Percentiles rank a stretch among this genome's conserved stretches.
phyloP scores from a whole-genome alignment of 306 rosid genomes.

The Dicorynia guianensis region DNA sequence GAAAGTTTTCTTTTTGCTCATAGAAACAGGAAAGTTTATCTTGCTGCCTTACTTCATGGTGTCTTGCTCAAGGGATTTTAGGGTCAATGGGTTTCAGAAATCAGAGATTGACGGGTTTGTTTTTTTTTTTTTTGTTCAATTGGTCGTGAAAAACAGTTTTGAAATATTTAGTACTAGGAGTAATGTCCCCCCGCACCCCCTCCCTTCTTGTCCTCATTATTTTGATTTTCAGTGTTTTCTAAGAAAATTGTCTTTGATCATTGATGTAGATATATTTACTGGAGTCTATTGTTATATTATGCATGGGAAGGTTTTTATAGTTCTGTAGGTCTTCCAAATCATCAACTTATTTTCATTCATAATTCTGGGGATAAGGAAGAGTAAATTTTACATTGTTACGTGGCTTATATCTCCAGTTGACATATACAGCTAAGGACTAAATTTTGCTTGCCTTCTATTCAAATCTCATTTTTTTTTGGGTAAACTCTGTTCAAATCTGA shows the following conservation, averaged over 20 bases:
- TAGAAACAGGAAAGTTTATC: background rate
- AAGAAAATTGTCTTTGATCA: background rate
- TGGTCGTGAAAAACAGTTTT: background rate
- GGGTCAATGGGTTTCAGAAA: constrained; percentile 14
- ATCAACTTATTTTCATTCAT: background rate
- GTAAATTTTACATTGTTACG: constrained; percentile 12
- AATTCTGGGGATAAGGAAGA: background rate
- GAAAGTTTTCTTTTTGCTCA: constrained; percentile 3
- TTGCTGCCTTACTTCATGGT: background rate
- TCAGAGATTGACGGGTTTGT: background rate
- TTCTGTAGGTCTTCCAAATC: constrained; percentile 28
- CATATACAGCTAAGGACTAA: background rate
- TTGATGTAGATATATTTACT: constrained; percentile 20
- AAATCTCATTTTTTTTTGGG: constrained; percentile 16
- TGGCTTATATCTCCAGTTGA: constrained; percentile 3
- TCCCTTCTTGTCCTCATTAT: background rate
- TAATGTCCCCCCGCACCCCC: no score
- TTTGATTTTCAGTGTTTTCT: no score
- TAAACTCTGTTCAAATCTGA: no score
- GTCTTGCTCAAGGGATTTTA: constrained; percentile 5
- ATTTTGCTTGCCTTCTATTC: constrained; percentile 16
- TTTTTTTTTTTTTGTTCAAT: background rate
- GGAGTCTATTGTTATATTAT: constrained; percentile 15
- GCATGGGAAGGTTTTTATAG: background rate
- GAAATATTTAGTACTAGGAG: no score